Conservation (phyloP, 208 protist genomes). For the Leishmania turanica region DNA sequence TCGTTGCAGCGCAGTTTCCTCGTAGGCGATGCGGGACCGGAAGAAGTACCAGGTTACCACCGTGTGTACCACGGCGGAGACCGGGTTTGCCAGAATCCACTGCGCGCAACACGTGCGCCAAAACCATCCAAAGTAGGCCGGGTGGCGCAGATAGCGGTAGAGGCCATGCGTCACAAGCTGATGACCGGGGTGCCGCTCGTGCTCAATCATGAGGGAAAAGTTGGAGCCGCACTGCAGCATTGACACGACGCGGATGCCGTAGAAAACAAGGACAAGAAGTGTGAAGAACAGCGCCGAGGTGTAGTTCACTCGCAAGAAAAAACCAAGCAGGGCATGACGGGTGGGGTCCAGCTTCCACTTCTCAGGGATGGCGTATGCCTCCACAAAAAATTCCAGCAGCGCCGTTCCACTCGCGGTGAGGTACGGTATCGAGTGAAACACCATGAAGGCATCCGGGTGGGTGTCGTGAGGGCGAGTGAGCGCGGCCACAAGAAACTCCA, state of each 20-base stretch:
- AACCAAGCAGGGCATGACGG: slow-evolving; percentile 5
- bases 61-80: slow-evolving; percentile 82
- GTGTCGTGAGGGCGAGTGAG: slow-evolving; percentile 58
- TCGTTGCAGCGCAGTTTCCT: slow-evolving; percentile 78
- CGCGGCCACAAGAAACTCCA: slow-evolving; percentile 74
- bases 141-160: slow-evolving; percentile 93
- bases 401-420: slow-evolving; percentile 46
- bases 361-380: slow-evolving; percentile 58
- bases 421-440: slow-evolving; percentile 77
- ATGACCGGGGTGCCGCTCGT: slow-evolving; percentile 64
- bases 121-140: slow-evolving; percentile 97
- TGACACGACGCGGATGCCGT: slow-evolving; percentile 69
- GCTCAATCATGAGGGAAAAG: slow-evolving; percentile 88
- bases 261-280: slow-evolving; percentile 52
- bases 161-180: slow-evolving; percentile 90
- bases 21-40: slow-evolving; percentile 83
- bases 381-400: slow-evolving; percentile 74
- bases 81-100: slow-evolving; percentile 92
- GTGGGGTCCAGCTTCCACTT: slow-evolving; percentile 47
- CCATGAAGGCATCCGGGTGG: slow-evolving; percentile 82
- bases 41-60: slow-evolving; percentile 93
- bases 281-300: slow-evolving; percentile 35
- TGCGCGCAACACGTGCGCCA: slow-evolving; percentile 93
- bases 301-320: slow-evolving; percentile 51
- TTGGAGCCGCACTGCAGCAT: slow-evolving; percentile 87